phyloP scores from a whole-genome alignment of 2,329 filamentous ascomycete genomes.

The Neoscytalidium dimidiatum region DNA sequence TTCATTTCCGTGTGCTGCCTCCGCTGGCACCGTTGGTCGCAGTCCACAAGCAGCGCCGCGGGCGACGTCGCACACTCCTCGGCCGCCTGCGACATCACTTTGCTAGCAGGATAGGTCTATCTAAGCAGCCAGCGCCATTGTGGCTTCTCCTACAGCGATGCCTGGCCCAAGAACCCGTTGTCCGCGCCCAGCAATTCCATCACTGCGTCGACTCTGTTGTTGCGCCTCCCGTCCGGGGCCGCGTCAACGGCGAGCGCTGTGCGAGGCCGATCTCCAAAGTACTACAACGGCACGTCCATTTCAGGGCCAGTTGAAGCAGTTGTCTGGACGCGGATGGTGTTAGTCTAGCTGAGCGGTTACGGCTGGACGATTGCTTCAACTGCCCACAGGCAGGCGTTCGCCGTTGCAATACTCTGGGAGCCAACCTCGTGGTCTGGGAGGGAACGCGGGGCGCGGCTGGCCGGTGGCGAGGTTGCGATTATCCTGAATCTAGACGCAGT shows the following conservation, averaged over 20 bases:
- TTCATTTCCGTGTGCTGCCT: background rate
- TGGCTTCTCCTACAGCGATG: background rate
- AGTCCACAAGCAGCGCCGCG: slow-evolving; percentile 3
- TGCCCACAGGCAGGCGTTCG: too few relatives aligned
- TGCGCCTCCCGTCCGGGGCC: slow-evolving; percentile 1
- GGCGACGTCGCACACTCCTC: background rate
- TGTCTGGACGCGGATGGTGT: too few relatives aligned
- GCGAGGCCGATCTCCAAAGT: too few relatives aligned
- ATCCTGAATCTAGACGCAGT: background rate
- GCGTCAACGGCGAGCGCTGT: background rate
- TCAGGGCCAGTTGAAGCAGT: too few relatives aligned
- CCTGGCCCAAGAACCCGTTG: background rate
- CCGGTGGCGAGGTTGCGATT: background rate
- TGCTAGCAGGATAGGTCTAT: slow-evolving; percentile 3
- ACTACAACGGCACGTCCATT: too few relatives aligned
- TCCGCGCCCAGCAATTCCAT: background rate
- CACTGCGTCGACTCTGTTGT: background rate
- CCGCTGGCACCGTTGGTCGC: background rate
- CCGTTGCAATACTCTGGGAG: too few relatives aligned
- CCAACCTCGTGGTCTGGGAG: background rate
- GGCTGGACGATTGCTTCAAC: too few relatives aligned
- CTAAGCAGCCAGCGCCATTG: background rate
- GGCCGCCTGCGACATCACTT: background rate
- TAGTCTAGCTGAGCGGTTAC: too few relatives aligned
- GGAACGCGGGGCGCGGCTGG: slow-evolving; percentile 2